Percentiles rank a stretch among this genome's conserved stretches.
Conservation (phyloP, 106 monocot species). For the Dendrobium nobile region DNA sequence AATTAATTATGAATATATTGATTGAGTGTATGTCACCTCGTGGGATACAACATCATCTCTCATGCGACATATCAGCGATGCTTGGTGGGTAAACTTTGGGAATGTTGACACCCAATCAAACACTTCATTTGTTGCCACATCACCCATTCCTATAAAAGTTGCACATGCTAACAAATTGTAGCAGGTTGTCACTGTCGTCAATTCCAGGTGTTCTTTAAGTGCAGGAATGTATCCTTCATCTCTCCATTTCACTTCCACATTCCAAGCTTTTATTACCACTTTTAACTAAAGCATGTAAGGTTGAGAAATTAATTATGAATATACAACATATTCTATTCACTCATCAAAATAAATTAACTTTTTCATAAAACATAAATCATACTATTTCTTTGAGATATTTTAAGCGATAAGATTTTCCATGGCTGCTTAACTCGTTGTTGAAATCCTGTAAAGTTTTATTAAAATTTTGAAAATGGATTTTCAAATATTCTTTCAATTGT, state of each 20-base stretch:
- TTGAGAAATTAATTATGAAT: no score
- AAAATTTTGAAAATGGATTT: background rate
- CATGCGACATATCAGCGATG: background rate
- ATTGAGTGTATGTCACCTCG: background rate
- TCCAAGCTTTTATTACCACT: no score
- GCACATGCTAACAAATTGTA: background rate
- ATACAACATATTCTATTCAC: no score
- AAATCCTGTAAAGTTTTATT: background rate
- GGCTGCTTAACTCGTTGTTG: constrained; percentile 6
- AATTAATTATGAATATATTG: no score
- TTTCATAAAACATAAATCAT: background rate
- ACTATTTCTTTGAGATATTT: constrained; percentile 6
- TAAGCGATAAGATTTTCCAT: constrained; percentile 10
- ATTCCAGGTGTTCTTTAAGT: no score
- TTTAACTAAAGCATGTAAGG: no score
- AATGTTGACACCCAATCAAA: background rate
- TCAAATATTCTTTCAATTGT: constrained; percentile 7
- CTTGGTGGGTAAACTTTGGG: background rate
- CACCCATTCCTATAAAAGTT: background rate
- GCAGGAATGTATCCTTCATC: no score
- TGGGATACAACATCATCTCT: background rate
- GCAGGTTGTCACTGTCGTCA: background rate
- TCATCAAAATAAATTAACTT: no score
- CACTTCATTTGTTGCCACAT: background rate
- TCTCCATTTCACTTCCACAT: no score